Percentiles rank a stretch among this genome's conserved stretches.
These are phyloP conservation scores for Medicago lupulina DNA, from an alignment of 306 rosid species.

Conservation along the genomic window DNA sequence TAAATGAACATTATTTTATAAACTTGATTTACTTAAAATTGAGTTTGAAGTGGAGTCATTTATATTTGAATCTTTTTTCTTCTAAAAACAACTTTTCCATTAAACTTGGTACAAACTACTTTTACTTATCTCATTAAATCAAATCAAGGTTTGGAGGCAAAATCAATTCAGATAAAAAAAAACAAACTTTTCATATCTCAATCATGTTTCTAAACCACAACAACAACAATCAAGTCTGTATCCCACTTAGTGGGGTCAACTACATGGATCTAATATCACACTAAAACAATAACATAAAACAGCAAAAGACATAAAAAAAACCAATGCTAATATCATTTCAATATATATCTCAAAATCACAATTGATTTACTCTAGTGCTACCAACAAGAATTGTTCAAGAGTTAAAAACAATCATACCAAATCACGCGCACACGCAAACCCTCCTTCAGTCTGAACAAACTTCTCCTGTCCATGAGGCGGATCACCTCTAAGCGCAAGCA, in stretches of 20 bases:
- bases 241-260: no score
- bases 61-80: not conserved
- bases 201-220: not conserved
- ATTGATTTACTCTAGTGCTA: not conserved
- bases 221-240: no score
- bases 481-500: conserved; percentile 96
- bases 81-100: not conserved
- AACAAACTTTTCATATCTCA: not conserved
- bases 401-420: conserved; percentile 50
- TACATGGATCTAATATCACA: no score
- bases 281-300: no score
- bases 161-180: not conserved
- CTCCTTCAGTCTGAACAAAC: conserved; percentile 87
- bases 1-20: not conserved
- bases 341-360: not conserved
- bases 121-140: not conserved
- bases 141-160: not conserved
- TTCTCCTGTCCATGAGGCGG: conserved; percentile 99
- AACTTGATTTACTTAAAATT: not conserved
- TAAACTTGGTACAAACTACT: not conserved
- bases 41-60: not conserved
- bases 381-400: not conserved
- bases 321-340: not conserved
- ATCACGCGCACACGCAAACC: conserved; percentile 94
- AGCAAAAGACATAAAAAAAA: not conserved